Base-by-base conservation (phyloP, 108 stramenopile genomes). In the Nitzschia sp. region DNA sequence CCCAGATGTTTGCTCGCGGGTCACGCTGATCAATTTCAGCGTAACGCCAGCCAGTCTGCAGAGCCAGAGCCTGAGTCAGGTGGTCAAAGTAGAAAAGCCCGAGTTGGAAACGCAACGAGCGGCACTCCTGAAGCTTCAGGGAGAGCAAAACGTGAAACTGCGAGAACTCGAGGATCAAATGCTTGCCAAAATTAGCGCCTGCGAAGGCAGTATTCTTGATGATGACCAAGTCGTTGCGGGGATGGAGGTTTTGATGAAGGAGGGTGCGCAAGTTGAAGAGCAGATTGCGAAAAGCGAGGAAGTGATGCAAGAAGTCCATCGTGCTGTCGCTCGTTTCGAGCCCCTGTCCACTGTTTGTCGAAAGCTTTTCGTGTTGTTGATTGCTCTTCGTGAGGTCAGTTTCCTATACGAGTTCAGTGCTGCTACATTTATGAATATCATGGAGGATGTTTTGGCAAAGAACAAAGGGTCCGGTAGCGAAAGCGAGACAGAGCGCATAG, bases 161-260 rank as follows among this genome's bases (percentile, higher is more conserved):
- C 81, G 98, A 27, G 93, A 93, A 46, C 90, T 99, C 6, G 98
- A 99, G 76, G 97, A 98, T 67, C 81, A 96, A 53, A 96, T 99
- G 79, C 78, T 99, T 28, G 80, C 86, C 31, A 86, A 89, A 47
- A 98, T 99, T 51, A 92, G 89, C 71, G 90, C 94, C 4, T 96
- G 94, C 48, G 86, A 97, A 76, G 98, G 97, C n/a, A 95, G 82
- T 59, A 98, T 99, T 75, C 86, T 99, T 18, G 99, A 99, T 54
- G 91, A 99, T 66, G 96, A 99, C 68, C 80, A 78, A 31, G 94
- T 98, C 38, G 91, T 99, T 25, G 80, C 87, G n/a, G 94, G 97
- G 15, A 95, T 99, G 89, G 96, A 98, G 66, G 80, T 85, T 24
- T 66, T 99, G 65, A 98, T 99, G 95, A 83, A 81, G 46, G 97